A percentile compares a stretch with the other conserved stretches of the same genome.
Evolutionary conservation across 2,329 filamentous ascomycete genomes (phyloP).

Genomic region (Thelonectria olida): DNA sequence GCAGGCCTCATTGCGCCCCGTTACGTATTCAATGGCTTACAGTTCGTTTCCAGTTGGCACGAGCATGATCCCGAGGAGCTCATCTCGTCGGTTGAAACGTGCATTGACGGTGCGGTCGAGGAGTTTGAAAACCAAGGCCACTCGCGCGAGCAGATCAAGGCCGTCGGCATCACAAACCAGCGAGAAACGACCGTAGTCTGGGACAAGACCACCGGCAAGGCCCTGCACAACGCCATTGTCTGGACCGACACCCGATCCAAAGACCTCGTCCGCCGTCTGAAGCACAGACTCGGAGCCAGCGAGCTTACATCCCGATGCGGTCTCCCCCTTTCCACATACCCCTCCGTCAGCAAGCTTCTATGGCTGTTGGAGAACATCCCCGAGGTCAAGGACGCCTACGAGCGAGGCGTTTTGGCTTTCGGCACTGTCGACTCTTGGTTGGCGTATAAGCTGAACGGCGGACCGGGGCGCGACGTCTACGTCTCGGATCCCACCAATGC

Average conservation of each 20-base stretch:
- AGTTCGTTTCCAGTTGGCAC: conserved; percentile 70
- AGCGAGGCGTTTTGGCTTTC: conserved; percentile 76
- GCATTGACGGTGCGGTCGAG: conserved; percentile 78
- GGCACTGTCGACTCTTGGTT: conserved; percentile 86
- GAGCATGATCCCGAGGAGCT: conserved; percentile 85
- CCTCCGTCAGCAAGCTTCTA: conserved; percentile 79
- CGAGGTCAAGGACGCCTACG: conserved; percentile 75
- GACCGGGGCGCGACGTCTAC: conserved; percentile 69
- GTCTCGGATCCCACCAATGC: conserved; percentile 86
- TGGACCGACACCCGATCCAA: conserved; percentile 86
- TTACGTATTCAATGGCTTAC: not conserved
- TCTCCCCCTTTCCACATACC: conserved; percentile 83
- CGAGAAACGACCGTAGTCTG: conserved; percentile 84
- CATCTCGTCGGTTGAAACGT: conserved; percentile 75
- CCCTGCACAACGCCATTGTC: conserved; percentile 82
- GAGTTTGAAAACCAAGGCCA: conserved; percentile 75
- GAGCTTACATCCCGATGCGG: conserved; percentile 75
- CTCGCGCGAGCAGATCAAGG: conserved; percentile 72
- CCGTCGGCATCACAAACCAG: conserved; percentile 85
- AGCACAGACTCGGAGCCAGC: conserved; percentile 71
- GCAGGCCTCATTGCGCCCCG: not conserved
- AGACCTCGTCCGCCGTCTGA: conserved; percentile 77
- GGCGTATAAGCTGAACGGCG: conserved; percentile 81
- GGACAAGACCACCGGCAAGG: conserved; percentile 80
- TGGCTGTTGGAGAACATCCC: conserved; percentile 79